phyloP scores from a whole-genome alignment of 257 asterid genomes.

The Petunia secreta region DNA sequence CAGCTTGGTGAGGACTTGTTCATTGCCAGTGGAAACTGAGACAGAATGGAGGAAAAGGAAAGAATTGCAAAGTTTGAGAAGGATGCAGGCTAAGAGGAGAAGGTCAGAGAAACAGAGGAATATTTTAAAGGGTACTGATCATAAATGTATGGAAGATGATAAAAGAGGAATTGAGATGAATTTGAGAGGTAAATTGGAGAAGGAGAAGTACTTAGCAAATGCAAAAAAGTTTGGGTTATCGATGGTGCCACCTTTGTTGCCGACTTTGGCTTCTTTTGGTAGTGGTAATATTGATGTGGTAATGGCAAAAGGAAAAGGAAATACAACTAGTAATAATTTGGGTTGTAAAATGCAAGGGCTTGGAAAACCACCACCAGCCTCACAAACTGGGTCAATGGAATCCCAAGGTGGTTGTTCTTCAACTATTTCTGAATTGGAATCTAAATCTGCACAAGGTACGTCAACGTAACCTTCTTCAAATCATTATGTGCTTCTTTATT shows the following conservation, averaged over 20 bases:
- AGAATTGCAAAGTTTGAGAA: conserved; percentile 77
- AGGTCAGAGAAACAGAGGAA: conserved; percentile 84
- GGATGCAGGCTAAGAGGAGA: conserved; percentile 92
- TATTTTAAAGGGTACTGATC: conserved; percentile 44
- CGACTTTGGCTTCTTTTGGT: conserved; percentile 36
- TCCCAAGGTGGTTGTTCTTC: conserved; percentile 78
- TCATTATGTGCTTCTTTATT: not conserved
- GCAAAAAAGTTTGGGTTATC: conserved; percentile 41
- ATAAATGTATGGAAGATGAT: conserved; percentile 50
- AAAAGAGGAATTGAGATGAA: conserved; percentile 62
- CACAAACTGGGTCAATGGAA: conserved; percentile 61
- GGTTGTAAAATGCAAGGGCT: conserved; percentile 38
- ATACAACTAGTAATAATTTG: not conserved
- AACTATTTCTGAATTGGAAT: conserved; percentile 58
- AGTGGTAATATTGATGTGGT: conserved; percentile 47
- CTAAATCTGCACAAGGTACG: conserved; percentile 67
- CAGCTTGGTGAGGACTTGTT: conserved; percentile 66
- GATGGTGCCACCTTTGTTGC: conserved; percentile 25
- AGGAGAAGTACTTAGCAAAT: conserved; percentile 51
- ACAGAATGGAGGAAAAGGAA: conserved; percentile 94
- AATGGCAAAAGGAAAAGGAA: conserved; percentile 54
- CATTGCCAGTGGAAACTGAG: conserved; percentile 84
- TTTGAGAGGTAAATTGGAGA: conserved; percentile 61
- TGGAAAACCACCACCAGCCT: conserved; percentile 33
- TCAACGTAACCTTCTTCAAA: too few species aligned